A percentile compares a stretch with the other conserved stretches of the same genome.
These are phyloP conservation scores for Malassezia nana DNA, from an alignment of 1,284 basidiomycete genomes.

Conservation along the genomic window DNA sequence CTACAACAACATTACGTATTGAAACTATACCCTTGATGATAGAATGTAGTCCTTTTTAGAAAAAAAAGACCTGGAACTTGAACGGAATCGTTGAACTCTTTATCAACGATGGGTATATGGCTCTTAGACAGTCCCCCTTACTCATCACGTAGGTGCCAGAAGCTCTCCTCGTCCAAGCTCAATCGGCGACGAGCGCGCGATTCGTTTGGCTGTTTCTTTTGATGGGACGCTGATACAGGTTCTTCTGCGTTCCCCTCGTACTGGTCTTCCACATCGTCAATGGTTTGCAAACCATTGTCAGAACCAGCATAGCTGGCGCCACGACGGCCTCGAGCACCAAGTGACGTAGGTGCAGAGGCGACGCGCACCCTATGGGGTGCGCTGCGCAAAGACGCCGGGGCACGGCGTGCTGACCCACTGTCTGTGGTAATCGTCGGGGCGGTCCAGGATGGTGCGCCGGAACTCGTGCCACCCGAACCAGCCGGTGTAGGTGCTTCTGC, in stretches of 20 bases:
- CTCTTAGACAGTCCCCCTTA: background rate
- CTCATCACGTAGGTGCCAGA: conserved; percentile 16
- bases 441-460: conserved; percentile 6
- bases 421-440: conserved; percentile 16
- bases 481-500: conserved; percentile 9
- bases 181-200: conserved; percentile 1
- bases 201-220: background rate
- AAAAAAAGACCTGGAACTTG: too few relatives aligned
- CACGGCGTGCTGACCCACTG: background rate
- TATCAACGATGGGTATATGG: background rate
- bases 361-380: background rate
- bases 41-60: background rate
- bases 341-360: conserved; percentile 22
- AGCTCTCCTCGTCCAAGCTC: conserved; percentile 8
- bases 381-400: background rate
- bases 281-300: background rate
- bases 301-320: conserved; percentile 28
- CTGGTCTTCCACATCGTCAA: background rate
- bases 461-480: conserved; percentile 13
- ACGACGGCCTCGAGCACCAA: conserved; percentile 29
- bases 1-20: background rate
- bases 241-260: background rate
- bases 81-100: background rate
- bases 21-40: background rate
- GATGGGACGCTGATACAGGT: background rate